These are phyloP conservation scores for Salix exigua DNA, from an alignment of 345 rosid genomes.

Conservation along the genomic window DNA sequence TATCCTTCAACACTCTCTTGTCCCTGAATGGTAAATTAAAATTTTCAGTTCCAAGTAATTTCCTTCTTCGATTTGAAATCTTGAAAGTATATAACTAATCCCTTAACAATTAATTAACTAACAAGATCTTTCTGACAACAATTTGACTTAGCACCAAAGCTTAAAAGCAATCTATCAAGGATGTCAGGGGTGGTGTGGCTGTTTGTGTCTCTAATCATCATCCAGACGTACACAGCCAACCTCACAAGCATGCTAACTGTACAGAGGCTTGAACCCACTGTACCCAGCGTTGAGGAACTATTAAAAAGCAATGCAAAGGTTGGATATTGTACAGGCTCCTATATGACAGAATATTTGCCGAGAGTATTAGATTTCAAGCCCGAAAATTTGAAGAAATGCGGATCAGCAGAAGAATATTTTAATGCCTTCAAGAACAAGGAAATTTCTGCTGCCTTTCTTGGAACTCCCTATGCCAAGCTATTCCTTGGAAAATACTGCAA, in stretches of 20 bases:
- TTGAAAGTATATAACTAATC: not conserved
- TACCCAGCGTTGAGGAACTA: slow-evolving; percentile 8
- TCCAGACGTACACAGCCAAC: slow-evolving; percentile 24
- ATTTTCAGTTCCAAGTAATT: not conserved
- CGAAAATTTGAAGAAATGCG: not conserved
- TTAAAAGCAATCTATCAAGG: slow-evolving; percentile 24
- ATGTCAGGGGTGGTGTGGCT: slow-evolving; percentile 25
- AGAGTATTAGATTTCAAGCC: slow-evolving; percentile 6
- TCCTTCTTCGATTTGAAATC: too few species aligned
- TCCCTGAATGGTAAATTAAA: slow-evolving; percentile 14
- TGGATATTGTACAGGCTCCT: slow-evolving; percentile 8
- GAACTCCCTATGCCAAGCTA: slow-evolving; percentile 14
- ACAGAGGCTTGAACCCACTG: not conserved
- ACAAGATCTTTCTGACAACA: not conserved
- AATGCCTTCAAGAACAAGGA: slow-evolving; percentile 1
- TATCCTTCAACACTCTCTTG: slow-evolving; percentile 24
- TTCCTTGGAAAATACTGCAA: slow-evolving; percentile 21
- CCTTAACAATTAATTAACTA: not conserved
- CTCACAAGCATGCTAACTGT: slow-evolving; percentile 25
- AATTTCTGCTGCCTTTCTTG: slow-evolving; percentile 24
- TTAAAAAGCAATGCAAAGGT: slow-evolving; percentile 7
- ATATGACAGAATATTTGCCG: slow-evolving; percentile 1
- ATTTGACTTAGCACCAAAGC: not conserved
- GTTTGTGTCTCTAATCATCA: slow-evolving; percentile 16
- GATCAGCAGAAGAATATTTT: not conserved